Conservation (phyloP, 257 asterid genomes). For the Lantana camara region DNA sequence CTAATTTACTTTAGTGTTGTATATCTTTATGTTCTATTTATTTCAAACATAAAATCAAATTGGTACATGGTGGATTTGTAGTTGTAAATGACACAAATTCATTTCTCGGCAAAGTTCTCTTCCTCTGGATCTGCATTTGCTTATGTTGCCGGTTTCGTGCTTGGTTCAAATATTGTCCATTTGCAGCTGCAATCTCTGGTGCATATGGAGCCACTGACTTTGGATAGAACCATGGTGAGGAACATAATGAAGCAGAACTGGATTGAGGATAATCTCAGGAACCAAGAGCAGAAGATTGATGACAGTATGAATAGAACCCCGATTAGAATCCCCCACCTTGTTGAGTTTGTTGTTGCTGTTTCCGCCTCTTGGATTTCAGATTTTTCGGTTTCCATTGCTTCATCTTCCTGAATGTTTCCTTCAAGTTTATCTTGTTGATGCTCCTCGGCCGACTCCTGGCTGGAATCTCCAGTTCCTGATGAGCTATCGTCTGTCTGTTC, state of each 20-base stretch:
- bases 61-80: background rate
- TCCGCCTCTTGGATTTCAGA: too few species aligned
- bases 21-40: too few species aligned
- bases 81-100: too few species aligned
- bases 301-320: constrained; percentile 14
- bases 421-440: constrained; percentile 20
- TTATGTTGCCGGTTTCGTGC: too few species aligned
- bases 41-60: too few species aligned
- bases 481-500: constrained; percentile 34
- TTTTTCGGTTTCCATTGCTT: constrained; percentile 3
- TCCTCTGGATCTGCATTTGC: too few species aligned
- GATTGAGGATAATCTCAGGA: constrained; percentile 30
- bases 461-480: constrained; percentile 35
- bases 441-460: constrained; percentile 21
- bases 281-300: constrained; percentile 34
- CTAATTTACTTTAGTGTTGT: too few species aligned
- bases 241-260: constrained; percentile 30
- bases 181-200: background rate
- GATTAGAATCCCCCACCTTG: constrained; percentile 17
- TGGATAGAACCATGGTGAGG: constrained; percentile 30
- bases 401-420: constrained; percentile 25
- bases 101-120: too few species aligned
- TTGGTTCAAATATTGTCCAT: background rate
- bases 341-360: constrained; percentile 20
- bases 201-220: constrained; percentile 15